Percentiles rank a stretch among this genome's conserved stretches.
These are phyloP conservation scores for Sporothrix humicola DNA, from an alignment of 2,329 filamentous ascomycete species.

Conservation along the genomic window DNA sequence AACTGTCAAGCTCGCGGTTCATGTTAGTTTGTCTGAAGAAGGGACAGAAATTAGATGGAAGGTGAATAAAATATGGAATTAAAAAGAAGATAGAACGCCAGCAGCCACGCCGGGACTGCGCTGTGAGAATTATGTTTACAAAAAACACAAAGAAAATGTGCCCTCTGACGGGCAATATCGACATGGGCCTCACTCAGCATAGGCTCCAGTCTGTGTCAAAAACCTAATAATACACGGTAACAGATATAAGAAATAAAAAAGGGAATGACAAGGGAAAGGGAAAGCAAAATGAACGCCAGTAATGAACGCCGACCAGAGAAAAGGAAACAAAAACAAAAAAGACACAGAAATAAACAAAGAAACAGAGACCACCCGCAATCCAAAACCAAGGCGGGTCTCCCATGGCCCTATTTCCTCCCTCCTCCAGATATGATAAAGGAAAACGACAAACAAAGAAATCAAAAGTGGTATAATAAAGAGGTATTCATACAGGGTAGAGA, in stretches of 20 bases:
- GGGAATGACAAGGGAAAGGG: neutral
- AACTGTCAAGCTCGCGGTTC: too few relatives aligned
- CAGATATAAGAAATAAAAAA: neutral
- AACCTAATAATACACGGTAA: constrained; percentile 12
- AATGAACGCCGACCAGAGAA: neutral
- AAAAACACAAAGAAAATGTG: neutral
- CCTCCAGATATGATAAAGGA: neutral
- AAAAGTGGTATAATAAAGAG: constrained; percentile 33
- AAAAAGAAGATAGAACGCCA: constrained; percentile 19
- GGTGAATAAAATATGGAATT: neutral
- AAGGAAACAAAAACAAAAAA: neutral
- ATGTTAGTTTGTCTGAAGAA: too few relatives aligned
- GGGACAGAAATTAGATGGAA: neutral
- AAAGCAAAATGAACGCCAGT: neutral
- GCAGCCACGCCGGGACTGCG: constrained; percentile 24
- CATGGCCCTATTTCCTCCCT: neutral
- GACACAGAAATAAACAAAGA: neutral
- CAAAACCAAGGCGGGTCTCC: too few relatives aligned
- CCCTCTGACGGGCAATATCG: neutral
- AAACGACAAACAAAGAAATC: constrained; percentile 6
- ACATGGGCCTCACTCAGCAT: neutral
- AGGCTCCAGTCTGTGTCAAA: neutral
- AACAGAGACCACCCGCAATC: too few relatives aligned
- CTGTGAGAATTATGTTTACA: constrained; percentile 18
- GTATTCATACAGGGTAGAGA: constrained; percentile 31